These are phyloP conservation scores for Agaricus sinodeliciosus DNA, from an alignment of 768 basidiomycete species.

Conservation along the genomic window DNA sequence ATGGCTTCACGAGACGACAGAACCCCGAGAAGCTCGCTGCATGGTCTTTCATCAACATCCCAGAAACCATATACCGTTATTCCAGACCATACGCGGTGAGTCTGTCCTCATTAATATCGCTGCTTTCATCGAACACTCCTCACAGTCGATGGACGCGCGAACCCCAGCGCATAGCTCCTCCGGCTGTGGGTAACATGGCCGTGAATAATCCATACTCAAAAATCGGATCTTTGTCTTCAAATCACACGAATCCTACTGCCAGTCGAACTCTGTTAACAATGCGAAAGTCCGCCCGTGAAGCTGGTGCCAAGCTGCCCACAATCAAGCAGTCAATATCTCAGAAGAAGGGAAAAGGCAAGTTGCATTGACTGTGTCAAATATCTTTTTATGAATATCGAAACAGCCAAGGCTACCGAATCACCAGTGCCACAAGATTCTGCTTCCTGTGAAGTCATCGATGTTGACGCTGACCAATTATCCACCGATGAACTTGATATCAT, in stretches of 20 bases:
- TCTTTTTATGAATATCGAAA: neutral
- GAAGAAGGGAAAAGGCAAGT: conserved; percentile 7
- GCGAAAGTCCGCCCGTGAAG: neutral
- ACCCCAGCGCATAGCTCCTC: neutral
- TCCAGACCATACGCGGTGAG: neutral
- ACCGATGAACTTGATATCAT: conserved; percentile 8
- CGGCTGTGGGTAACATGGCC: neutral
- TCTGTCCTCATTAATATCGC: neutral
- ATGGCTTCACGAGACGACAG: conserved; percentile 10
- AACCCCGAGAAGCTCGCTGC: neutral
- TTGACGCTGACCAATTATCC: conserved; percentile 7
- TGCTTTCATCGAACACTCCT: neutral
- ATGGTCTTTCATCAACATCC: neutral
- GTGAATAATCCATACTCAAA: conserved; percentile 2
- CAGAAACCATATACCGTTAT: neutral
- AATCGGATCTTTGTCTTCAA: neutral
- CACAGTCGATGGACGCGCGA: neutral
- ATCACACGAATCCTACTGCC: conserved; percentile 1
- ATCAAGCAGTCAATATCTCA: neutral
- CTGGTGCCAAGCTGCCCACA: neutral
- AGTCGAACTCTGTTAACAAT: neutral
- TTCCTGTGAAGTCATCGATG: conserved; percentile 5
- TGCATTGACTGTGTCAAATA: neutral
- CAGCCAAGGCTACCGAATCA: neutral
- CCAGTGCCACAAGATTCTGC: neutral